Evolutionary conservation across 2,329 filamentous ascomycete genomes (phyloP), one percentile per base, ranked within the genome.

Genomic region (Alternaria triticimaculans): DNA sequence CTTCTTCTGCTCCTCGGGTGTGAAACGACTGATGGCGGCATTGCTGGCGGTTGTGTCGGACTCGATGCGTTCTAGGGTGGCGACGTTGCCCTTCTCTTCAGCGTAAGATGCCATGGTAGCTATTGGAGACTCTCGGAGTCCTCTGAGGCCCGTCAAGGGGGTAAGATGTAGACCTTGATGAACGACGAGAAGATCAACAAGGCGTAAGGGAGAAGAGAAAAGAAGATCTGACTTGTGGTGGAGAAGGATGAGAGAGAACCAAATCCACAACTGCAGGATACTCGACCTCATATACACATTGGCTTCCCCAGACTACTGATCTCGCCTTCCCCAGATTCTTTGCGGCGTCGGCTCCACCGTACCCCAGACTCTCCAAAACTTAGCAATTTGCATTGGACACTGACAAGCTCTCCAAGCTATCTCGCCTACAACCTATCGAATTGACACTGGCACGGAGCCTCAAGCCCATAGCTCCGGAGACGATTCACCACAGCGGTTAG

Each of bases 1-100:
- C 60, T 65, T 71, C 62, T 63, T 73, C 57, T 72, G 71, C 61
- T 73, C 55, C 55, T 71, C 68, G 12, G 68, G 69, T 20, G 71
- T 73, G 49, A 69, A 72, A 4, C 59, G 63, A 50, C 62, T 64
- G 61, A 73, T 67, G 45, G 60, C 62, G 15, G 66, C 68, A 60
- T 71, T 55, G 58, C 63, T 70, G 41, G 59, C 53, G 8, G 62
- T 65, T 11, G 55, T 55, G 10, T 63, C 50, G 15, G 71, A 67
- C 26, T 69, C 66, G 43, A 71, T 30, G 26, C 69, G 66, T 58
- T 73, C 68, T 18, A 72, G 62, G 60, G 68, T 61, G 18, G 44
- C 33, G 21, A 67, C 44, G 18, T 55, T 58, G 51, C 65, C 69
- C 57, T 73, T 73, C 61, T 73, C 71, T 15, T 72, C 69, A n/a